A percentile compares a stretch with the other conserved stretches of the same genome.
phyloP scores from a whole-genome alignment of 805 yeast genomes.

The Suhomyces sp. region DNA sequence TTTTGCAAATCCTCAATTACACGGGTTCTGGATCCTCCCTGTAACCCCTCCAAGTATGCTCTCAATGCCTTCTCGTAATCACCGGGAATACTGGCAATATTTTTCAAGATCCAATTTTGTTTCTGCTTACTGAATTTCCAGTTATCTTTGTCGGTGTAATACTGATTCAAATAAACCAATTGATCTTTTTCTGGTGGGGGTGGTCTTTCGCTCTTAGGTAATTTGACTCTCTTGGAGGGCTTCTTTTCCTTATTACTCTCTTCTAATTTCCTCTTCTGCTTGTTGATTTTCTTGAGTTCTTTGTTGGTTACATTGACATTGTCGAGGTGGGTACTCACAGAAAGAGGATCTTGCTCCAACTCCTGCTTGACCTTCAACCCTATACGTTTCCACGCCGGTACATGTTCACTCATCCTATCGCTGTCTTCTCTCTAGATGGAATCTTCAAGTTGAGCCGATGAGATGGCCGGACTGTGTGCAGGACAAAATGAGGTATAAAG shows the following conservation, averaged over 20 bases:
- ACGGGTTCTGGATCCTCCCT: constrained; percentile 68
- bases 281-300: constrained; percentile 41
- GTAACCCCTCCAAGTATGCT: constrained; percentile 56
- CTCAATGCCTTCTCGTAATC: constrained; percentile 51
- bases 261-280: constrained; percentile 25
- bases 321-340: constrained; percentile 45
- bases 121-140: constrained; percentile 89
- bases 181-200: constrained; percentile 81
- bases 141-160: constrained; percentile 48
- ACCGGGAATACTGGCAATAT: constrained; percentile 51
- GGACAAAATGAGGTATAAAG: background rate
- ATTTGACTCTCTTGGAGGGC: constrained; percentile 66
- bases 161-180: constrained; percentile 60
- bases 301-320: constrained; percentile 40
- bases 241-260: constrained; percentile 37
- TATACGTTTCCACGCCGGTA: constrained; percentile 84
- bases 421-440: background rate
- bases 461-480: background rate
- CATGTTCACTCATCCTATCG: constrained; percentile 10
- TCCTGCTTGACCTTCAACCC: constrained; percentile 62
- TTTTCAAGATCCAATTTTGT: constrained; percentile 79
- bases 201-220: constrained; percentile 63
- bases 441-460: background rate
- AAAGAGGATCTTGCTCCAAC: constrained; percentile 44
- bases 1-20: constrained; percentile 47